These are phyloP conservation scores for Blastocystis sp. DNA, from an alignment of 352 stramenopile species.

Conservation along the genomic window DNA sequence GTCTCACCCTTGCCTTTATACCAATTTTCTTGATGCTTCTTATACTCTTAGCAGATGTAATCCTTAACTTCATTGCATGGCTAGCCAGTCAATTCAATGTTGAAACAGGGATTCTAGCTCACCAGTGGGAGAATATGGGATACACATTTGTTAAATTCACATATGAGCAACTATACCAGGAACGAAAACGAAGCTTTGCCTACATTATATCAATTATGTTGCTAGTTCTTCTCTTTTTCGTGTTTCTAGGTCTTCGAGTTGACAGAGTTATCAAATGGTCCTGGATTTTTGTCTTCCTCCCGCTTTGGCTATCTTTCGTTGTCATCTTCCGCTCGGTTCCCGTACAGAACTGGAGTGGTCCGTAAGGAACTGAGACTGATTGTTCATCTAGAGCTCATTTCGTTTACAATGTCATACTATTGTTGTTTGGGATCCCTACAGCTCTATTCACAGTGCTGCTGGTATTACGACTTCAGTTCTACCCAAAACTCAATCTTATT, in stretches of 20 bases:
- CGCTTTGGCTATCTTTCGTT: constrained; percentile 7
- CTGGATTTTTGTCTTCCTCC: constrained; percentile 20
- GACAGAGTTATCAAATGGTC: constrained; percentile 21
- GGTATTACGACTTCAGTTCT: constrained; percentile 13
- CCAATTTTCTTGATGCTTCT: constrained; percentile 12
- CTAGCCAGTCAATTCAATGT: constrained; percentile 13
- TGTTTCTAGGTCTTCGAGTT: constrained; percentile 30
- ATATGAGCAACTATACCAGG: constrained; percentile 42
- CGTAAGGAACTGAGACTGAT: background rate
- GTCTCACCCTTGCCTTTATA: constrained; percentile 10
- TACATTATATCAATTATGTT: constrained; percentile 1
- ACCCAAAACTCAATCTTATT: background rate
- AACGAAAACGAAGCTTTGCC: constrained; percentile 25
- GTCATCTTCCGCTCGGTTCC: constrained; percentile 24
- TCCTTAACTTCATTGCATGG: constrained; percentile 48
- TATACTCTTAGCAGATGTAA: constrained; percentile 20
- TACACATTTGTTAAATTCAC: constrained; percentile 58
- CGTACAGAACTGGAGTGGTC: background rate
- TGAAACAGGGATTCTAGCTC: background rate
- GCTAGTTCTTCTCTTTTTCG: background rate
- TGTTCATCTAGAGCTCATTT: background rate
- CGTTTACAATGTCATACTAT: constrained; percentile 32
- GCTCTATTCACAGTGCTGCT: background rate
- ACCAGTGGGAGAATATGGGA: constrained; percentile 57
- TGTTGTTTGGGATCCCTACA: constrained; percentile 19